These are phyloP conservation scores for Phialophora expanda DNA, from an alignment of 2,329 filamentous ascomycete genomes.

Conservation along the genomic window DNA sequence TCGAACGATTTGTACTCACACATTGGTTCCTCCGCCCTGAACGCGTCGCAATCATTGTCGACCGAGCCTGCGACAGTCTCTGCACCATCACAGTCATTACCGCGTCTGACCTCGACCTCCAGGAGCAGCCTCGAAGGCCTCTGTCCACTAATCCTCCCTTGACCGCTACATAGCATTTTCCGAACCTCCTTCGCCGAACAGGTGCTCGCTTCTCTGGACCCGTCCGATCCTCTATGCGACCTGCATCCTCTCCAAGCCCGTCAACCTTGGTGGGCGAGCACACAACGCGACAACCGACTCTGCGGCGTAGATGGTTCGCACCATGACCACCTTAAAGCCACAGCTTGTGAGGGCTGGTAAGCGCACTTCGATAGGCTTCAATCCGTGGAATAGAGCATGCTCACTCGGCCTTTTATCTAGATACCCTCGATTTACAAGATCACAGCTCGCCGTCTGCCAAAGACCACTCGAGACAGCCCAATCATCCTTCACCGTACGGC, in stretches of 20 bases:
- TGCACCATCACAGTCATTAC: constrained; percentile 33
- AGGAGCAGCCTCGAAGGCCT: neutral
- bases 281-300: constrained; percentile 27
- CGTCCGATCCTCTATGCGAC: constrained; percentile 31
- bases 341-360: constrained; percentile 55
- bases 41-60: constrained; percentile 11
- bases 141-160: neutral
- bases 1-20: constrained; percentile 4
- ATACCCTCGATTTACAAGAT: constrained; percentile 94
- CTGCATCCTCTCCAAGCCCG: constrained; percentile 26
- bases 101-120: constrained; percentile 25
- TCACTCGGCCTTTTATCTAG: constrained; percentile 54
- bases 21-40: neutral
- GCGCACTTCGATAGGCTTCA: constrained; percentile 29
- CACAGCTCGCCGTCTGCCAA: constrained; percentile 80
- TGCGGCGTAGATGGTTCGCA: constrained; percentile 34
- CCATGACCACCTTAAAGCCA: constrained; percentile 43
- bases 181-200: neutral
- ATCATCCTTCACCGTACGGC: constrained; percentile 57
- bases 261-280: constrained; percentile 30
- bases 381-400: neutral
- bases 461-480: constrained; percentile 70
- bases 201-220: neutral
- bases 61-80: constrained; percentile 12
- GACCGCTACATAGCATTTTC: neutral